Evolutionary conservation across 1,284 basidiomycete genomes (phyloP), one percentile per base, ranked within the genome.

Genomic region (Rhodotorula sp.): DNA sequence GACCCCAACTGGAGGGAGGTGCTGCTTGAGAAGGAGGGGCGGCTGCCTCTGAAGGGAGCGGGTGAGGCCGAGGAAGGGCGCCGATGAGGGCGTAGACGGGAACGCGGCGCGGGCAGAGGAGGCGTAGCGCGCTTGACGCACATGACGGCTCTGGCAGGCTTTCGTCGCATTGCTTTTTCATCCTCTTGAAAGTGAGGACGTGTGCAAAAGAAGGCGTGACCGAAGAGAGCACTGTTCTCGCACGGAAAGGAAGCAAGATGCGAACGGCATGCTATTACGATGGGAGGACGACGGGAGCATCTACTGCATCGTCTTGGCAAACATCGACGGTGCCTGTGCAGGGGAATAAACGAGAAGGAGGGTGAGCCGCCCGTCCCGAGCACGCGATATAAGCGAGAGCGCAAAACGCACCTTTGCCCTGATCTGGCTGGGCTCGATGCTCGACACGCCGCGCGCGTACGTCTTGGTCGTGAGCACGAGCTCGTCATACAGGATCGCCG

Each of bases 401-500:
- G 57, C 48, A 25, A 36, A 6, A 36, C 64, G 29, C 57, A 72
- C 71, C 63, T 73, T 67, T 0, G 50, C 21, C 25, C 61, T 37
- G 10, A 75, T 60, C 58, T 55, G 57, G 1, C 25, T 55, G 2
- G 67, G 89, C 25, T 89, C 87, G 59, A 97, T 87, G 0, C 88
- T 84, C 0, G 92, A 94, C 12, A 94, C 93, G 37, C 90, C 90
- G 7, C 93, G 88, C 3, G 93, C 94, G 78, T 94, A 96, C 53
- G 91, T 88, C 63, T 89, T 88, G 54, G 88, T 90, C 34, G 94
- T 97, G 79, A 90, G 89, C 74, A 95, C 94, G 78, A 97, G 83
- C 80, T 97, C 94, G 80, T 95, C 90, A 79, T 91, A 97, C 59
- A 97, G 86, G 69, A 97, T 92, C 10, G 89, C 91, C 0, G 89